Conservation (phyloP, 202 grass and related monocot genomes). For the Setaria italica region DNA sequence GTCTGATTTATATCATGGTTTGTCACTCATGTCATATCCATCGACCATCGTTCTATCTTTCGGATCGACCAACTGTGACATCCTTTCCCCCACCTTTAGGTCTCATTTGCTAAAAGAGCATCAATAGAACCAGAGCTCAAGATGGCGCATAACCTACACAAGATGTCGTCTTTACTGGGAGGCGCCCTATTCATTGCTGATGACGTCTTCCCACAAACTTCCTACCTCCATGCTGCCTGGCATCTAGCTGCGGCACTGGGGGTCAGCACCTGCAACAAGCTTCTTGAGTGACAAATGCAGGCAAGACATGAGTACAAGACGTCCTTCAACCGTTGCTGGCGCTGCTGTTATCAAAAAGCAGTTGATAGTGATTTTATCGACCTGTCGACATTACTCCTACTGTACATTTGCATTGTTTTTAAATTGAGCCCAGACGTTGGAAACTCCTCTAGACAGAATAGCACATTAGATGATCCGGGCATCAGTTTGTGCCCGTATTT, state of each 20-base stretch:
- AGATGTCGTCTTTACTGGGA: slow-evolving; percentile 77
- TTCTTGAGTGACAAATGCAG: slow-evolving; percentile 68
- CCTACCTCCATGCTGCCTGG: slow-evolving; percentile 91
- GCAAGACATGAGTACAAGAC: not conserved
- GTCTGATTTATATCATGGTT: not conserved
- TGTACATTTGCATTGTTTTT: slow-evolving; percentile 34
- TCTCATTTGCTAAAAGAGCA: slow-evolving; percentile 81
- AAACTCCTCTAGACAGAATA: not conserved
- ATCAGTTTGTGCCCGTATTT: not conserved
- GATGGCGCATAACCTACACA: slow-evolving; percentile 83
- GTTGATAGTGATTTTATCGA: slow-evolving; percentile 35
- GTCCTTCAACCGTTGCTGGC: not conserved
- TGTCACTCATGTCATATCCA: not conserved
- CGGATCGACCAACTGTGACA: not conserved
- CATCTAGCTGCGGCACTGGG: slow-evolving; percentile 87
- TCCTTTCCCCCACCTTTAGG: slow-evolving; percentile 50
- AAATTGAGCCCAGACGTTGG: not conserved
- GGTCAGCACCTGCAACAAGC: slow-evolving; percentile 81
- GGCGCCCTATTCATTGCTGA: slow-evolving; percentile 86
- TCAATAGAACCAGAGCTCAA: slow-evolving; percentile 69
- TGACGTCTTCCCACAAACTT: slow-evolving; percentile 71
- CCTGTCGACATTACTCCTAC: slow-evolving; percentile 9
- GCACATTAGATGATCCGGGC: not conserved
- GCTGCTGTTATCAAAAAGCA: not conserved
- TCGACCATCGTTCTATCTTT: not conserved